A percentile compares a stretch with the other conserved stretches of the same genome.
These are phyloP conservation scores for Geoglossum cookeanum DNA, from an alignment of 2,329 filamentous ascomycete genomes.

Conservation along the genomic window DNA sequence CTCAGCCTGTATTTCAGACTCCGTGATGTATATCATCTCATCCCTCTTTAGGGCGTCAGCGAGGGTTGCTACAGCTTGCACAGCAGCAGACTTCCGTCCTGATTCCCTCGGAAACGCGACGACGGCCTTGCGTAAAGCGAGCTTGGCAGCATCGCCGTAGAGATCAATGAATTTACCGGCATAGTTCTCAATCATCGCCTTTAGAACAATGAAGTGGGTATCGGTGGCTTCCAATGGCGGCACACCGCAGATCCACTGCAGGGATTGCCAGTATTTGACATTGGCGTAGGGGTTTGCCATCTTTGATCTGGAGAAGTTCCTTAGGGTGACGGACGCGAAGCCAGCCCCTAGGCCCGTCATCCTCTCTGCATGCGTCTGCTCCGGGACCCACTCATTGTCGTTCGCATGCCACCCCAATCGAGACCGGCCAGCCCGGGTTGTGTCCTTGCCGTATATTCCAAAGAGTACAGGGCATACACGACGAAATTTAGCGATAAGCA, in stretches of 20 bases:
- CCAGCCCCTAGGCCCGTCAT: constrained; percentile 74
- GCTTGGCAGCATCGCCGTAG: constrained; percentile 61
- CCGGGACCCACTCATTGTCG: constrained; percentile 34
- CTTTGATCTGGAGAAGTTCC: constrained; percentile 55
- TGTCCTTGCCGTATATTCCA: constrained; percentile 59
- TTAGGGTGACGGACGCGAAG: constrained; percentile 63
- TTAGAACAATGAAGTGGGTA: constrained; percentile 52
- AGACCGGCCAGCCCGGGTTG: constrained; percentile 44
- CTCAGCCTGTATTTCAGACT: background rate
- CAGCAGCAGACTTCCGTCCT: background rate
- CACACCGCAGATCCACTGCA: constrained; percentile 61
- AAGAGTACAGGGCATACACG: constrained; percentile 69
- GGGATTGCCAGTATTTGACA: constrained; percentile 60
- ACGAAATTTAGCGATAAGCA: constrained; percentile 74
- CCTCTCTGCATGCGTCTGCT: constrained; percentile 58
- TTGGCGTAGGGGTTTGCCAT: constrained; percentile 60
- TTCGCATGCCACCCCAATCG: constrained; percentile 58
- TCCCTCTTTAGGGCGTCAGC: background rate
- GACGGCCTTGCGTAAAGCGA: constrained; percentile 48
- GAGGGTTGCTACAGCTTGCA: background rate
- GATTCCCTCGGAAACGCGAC: constrained; percentile 44
- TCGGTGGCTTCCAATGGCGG: constrained; percentile 47
- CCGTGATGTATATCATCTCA: background rate
- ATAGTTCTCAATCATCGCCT: constrained; percentile 52
- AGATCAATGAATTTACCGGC: constrained; percentile 59